Percentiles rank a stretch among this genome's conserved stretches.
phyloP scores from a whole-genome alignment of 768 basidiomycete species.

The Candolleomyces aberdarensis region DNA sequence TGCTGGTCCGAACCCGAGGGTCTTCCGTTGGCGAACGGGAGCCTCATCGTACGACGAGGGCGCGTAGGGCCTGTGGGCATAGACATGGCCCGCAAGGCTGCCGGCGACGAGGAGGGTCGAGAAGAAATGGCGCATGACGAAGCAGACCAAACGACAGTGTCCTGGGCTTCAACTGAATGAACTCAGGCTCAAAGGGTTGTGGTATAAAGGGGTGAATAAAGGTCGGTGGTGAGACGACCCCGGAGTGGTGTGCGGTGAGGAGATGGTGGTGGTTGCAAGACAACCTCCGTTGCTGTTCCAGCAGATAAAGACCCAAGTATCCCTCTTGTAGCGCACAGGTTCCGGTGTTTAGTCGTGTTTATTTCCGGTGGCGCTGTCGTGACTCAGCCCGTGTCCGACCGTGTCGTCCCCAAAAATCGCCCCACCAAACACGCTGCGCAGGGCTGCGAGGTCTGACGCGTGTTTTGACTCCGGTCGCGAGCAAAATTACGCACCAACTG shows the following conservation, averaged over 20 bases:
- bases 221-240: neutral
- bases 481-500: neutral
- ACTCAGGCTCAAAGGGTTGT: neutral
- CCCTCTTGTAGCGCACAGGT: slow-evolving; percentile 2
- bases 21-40: slow-evolving; percentile 68
- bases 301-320: slow-evolving; percentile 11
- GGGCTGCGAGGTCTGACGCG: neutral
- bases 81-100: slow-evolving; percentile 54
- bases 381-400: too few relatives aligned
- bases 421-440: neutral
- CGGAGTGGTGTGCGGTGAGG: slow-evolving; percentile 2
- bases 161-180: slow-evolving; percentile 4
- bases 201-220: neutral
- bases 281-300: slow-evolving; percentile 2
- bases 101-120: slow-evolving; percentile 60
- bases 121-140: slow-evolving; percentile 60
- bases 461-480: neutral
- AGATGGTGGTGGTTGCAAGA: slow-evolving; percentile 10
- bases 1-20: slow-evolving; percentile 83
- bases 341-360: slow-evolving; percentile 6
- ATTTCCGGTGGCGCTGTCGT: neutral
- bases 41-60: slow-evolving; percentile 24
- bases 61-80: slow-evolving; percentile 37
- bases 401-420: neutral
- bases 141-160: neutral